phyloP scores from a whole-genome alignment of 176 grass and related monocot species.

The Typha latifolia region DNA sequence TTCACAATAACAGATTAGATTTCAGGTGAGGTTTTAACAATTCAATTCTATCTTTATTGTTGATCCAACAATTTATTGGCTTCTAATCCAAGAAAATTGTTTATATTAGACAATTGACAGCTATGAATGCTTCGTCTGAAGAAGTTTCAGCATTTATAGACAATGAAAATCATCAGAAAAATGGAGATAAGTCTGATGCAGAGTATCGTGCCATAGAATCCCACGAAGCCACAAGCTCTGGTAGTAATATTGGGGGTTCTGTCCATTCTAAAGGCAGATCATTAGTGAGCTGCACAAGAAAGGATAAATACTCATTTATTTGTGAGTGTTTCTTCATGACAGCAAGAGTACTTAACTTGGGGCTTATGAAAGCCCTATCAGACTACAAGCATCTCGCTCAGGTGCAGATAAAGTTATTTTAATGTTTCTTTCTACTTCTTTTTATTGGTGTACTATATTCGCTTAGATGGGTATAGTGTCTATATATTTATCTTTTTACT shows the following conservation, averaged over 20 bases:
- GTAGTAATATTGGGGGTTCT: slow-evolving; percentile 28
- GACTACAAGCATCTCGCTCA: slow-evolving; percentile 83
- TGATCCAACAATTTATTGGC: not conserved
- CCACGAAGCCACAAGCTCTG: slow-evolving; percentile 60
- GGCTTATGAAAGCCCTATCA: slow-evolving; percentile 83
- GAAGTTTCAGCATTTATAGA: slow-evolving; percentile 79
- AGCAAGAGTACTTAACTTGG: slow-evolving; percentile 80
- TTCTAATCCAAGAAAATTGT: slow-evolving; percentile 7
- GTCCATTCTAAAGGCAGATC: slow-evolving; percentile 26
- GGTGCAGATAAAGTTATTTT: slow-evolving; percentile 37
- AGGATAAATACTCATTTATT: slow-evolving; percentile 87
- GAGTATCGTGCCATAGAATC: slow-evolving; percentile 41
- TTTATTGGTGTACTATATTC: slow-evolving; percentile 1
- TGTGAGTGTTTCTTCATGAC: slow-evolving; percentile 99
- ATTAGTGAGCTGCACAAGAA: slow-evolving; percentile 34
- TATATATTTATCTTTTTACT: not conserved
- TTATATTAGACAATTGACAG: slow-evolving; percentile 70
- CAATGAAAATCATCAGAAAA: slow-evolving; percentile 33
- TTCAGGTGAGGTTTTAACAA: slow-evolving; percentile 40
- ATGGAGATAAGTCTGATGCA: slow-evolving; percentile 36
- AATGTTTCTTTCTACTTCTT: slow-evolving; percentile 14
- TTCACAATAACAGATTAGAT: slow-evolving; percentile 66
- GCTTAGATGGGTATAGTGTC: not conserved
- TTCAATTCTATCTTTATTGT: not conserved
- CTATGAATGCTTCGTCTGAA: slow-evolving; percentile 90